Evolutionary conservation across 163 green algal genomes (phyloP).

Genomic region (Chlorella variabilis): DNA sequence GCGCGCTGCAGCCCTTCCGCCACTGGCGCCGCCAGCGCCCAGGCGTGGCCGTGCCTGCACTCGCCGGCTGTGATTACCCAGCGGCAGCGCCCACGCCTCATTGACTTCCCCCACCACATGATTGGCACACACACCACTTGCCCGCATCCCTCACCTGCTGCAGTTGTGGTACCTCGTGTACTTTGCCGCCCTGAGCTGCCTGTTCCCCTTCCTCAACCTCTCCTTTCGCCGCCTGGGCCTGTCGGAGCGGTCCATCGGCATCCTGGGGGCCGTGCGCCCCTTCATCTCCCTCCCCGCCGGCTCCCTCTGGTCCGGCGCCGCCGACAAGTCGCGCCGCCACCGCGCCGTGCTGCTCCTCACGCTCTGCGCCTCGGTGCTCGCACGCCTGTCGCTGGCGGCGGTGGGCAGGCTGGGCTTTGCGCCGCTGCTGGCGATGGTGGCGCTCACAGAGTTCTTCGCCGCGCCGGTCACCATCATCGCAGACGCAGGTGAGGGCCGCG

Average conservation of each 20-base stretch:
- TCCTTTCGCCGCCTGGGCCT: conserved; percentile 35
- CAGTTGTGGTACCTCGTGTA: conserved; percentile 35
- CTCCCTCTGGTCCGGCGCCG: conserved; percentile 21
- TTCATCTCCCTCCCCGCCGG: conserved; percentile 27
- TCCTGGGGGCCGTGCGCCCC: conserved; percentile 27
- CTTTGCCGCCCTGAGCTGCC: conserved; percentile 28
- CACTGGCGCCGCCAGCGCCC: too few relatives aligned
- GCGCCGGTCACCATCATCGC: conserved; percentile 41
- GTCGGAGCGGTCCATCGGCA: neutral
- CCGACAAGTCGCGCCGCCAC: conserved; percentile 47
- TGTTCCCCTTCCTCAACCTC: conserved; percentile 47
- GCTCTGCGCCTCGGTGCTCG: conserved; percentile 1
- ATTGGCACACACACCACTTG: too few relatives aligned
- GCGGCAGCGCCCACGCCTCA: too few relatives aligned
- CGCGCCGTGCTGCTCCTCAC: conserved; percentile 33
- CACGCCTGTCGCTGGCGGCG: conserved; percentile 11
- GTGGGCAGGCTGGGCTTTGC: conserved; percentile 13
- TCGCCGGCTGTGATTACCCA: too few relatives aligned
- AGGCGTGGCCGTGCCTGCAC: too few relatives aligned
- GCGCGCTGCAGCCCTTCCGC: too few relatives aligned
- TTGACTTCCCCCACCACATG: too few relatives aligned
- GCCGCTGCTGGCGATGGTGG: conserved; percentile 7
- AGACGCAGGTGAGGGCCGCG: conserved; percentile 21
- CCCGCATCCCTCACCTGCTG: neutral
- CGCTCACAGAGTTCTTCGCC: conserved; percentile 26